Evolutionary conservation across 768 basidiomycete species (phyloP).

Genomic region (Macrolepiota albuminosa): DNA sequence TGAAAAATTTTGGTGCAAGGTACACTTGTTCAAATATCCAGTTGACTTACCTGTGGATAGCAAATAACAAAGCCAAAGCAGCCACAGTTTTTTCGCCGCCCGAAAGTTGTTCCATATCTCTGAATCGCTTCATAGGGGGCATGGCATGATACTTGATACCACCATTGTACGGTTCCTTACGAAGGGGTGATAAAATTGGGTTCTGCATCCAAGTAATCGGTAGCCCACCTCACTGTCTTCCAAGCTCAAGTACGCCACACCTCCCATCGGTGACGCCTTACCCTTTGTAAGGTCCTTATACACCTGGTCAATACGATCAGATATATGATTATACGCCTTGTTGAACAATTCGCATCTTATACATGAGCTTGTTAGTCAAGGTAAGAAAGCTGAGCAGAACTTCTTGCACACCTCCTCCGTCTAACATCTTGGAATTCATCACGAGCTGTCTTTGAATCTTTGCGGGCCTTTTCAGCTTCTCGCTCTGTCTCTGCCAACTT

Average conservation of each 20-base stretch:
- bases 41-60: slow-evolving; percentile 78
- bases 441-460: slow-evolving; percentile 84
- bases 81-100: slow-evolving; percentile 99
- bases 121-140: slow-evolving; percentile 99
- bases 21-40: background rate
- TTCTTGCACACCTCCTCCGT: slow-evolving; percentile 53
- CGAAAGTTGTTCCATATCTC: slow-evolving; percentile 98
- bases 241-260: slow-evolving; percentile 92
- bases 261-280: slow-evolving; percentile 89
- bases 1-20: slow-evolving; percentile 20
- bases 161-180: slow-evolving; percentile 56
- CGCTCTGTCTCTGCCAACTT: slow-evolving; percentile 86
- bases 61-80: slow-evolving; percentile 92
- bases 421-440: slow-evolving; percentile 90
- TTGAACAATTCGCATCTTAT: slow-evolving; percentile 79
- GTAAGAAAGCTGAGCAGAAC: background rate
- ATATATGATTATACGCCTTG: slow-evolving; percentile 94
- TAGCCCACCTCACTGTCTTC: slow-evolving; percentile 86
- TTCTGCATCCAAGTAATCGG: background rate
- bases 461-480: slow-evolving; percentile 89
- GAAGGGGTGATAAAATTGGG: background rate
- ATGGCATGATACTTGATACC: slow-evolving; percentile 99
- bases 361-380: background rate
- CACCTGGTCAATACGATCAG: slow-evolving; percentile 89
- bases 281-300: slow-evolving; percentile 99